Percentiles rank a stretch among this genome's conserved stretches.
Conservation (phyloP, 2,329 filamentous ascomycete species). For the Colletotrichum trifolii region DNA sequence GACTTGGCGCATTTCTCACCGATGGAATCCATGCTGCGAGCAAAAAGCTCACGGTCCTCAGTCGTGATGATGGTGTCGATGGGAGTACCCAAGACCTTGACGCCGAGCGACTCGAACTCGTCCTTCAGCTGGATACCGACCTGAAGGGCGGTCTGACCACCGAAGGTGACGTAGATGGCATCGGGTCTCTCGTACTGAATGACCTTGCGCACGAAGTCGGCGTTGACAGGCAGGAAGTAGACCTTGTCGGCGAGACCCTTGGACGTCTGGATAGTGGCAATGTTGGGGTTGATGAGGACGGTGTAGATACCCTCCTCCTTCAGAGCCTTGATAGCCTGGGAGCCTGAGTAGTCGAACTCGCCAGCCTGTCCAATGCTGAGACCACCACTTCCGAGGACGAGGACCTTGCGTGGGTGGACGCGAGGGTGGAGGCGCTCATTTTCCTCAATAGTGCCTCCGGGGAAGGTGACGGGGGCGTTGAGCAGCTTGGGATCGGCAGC, state of each 20-base stretch:
- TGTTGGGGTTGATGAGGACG: slow-evolving; percentile 98
- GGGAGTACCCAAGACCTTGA: slow-evolving; percentile 93
- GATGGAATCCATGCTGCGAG: slow-evolving; percentile 97
- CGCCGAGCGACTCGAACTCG: slow-evolving; percentile 91
- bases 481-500: slow-evolving; percentile 75
- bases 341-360: slow-evolving; percentile 98
- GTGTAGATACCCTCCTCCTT: slow-evolving; percentile 99
- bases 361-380: slow-evolving; percentile 97
- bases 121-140: slow-evolving; percentile 98
- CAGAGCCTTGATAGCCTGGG: slow-evolving; percentile 96
- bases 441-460: slow-evolving; percentile 83
- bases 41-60: slow-evolving; percentile 96
- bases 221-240: slow-evolving; percentile 96
- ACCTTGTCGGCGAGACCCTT: slow-evolving; percentile 98
- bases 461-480: slow-evolving; percentile 82
- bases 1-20: slow-evolving; percentile 98
- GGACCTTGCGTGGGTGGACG: slow-evolving; percentile 91
- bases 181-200: slow-evolving; percentile 95
- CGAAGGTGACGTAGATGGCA: slow-evolving; percentile 97
- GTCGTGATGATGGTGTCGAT: slow-evolving; percentile 99
- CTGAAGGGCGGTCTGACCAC: slow-evolving; percentile 95
- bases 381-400: slow-evolving; percentile 93
- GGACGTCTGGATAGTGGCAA: slow-evolving; percentile 98
- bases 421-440: slow-evolving; percentile 81
- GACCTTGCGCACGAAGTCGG: slow-evolving; percentile 97